phyloP scores from a whole-genome alignment of 225 moss, liverwort and hornwort species.

The Pseudisothecium myosuroides region DNA sequence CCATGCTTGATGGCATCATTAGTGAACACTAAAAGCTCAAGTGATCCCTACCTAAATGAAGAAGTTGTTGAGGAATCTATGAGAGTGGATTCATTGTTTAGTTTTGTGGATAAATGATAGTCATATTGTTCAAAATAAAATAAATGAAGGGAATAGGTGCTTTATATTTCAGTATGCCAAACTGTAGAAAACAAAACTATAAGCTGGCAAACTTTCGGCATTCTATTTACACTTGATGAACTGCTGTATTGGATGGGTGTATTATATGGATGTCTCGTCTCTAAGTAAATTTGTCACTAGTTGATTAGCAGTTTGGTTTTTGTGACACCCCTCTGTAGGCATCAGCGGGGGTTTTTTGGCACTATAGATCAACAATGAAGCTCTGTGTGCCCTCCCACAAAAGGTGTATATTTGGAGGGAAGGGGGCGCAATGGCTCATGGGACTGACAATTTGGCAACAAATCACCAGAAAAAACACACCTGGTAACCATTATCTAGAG shows the following conservation, averaged over 20 bases:
- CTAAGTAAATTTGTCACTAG: neutral
- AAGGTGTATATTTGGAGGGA: no score
- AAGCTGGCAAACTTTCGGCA: neutral
- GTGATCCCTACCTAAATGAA: neutral
- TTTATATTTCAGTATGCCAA: neutral
- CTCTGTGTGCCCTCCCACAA: no score
- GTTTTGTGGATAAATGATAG: neutral
- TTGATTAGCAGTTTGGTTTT: neutral
- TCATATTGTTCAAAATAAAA: neutral
- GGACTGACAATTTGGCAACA: no score
- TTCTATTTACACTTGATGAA: neutral
- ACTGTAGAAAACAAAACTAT: neutral
- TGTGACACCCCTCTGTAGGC: neutral
- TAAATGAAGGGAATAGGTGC: neutral
- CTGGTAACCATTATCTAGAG: neutral
- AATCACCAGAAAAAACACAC: no score
- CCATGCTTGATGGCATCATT: neutral
- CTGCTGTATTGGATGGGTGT: neutral
- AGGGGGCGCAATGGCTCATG: no score
- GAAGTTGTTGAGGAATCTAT: neutral
- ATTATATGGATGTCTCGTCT: neutral
- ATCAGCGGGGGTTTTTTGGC: no score
- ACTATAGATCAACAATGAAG: no score
- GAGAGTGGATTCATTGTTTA: neutral
- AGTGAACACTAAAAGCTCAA: neutral